Percentiles rank a stretch among this genome's conserved stretches.
Conservation (phyloP, 768 basidiomycete genomes). For the Trametes sanguinea region DNA sequence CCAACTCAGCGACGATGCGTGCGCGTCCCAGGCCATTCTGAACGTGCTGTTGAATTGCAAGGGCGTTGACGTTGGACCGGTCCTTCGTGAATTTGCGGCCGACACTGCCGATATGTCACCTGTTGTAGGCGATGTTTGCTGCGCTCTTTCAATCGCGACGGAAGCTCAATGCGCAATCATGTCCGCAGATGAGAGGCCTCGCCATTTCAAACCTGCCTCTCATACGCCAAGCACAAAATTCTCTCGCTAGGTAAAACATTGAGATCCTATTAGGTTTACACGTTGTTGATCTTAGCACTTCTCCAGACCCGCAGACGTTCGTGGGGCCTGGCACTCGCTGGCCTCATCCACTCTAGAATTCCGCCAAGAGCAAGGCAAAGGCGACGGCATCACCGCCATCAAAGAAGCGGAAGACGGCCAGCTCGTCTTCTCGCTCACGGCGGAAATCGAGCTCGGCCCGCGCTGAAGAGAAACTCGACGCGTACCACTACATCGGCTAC, state of each 20-base stretch:
- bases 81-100: conserved; percentile 44
- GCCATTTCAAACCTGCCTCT: conserved; percentile 58
- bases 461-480: conserved; percentile 44
- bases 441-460: conserved; percentile 25
- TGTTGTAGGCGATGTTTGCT: conserved; percentile 42
- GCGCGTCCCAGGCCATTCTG: conserved; percentile 61
- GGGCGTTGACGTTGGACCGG: conserved; percentile 48
- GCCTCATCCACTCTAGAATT: conserved; percentile 49
- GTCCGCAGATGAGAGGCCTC: conserved; percentile 59
- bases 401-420: conserved; percentile 34
- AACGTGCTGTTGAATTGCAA: conserved; percentile 63
- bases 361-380: conserved; percentile 41
- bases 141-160: not conserved
- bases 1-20: conserved; percentile 66
- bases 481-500: conserved; percentile 67
- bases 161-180: not conserved
- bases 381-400: conserved; percentile 39
- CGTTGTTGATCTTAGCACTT: not conserved
- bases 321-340: conserved; percentile 50
- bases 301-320: conserved; percentile 56
- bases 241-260: conserved; percentile 51
- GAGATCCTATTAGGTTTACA: not conserved
- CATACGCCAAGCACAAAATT: conserved; percentile 59
- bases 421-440: conserved; percentile 28
- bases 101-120: conserved; percentile 60